Evolutionary conservation across 2,329 filamentous ascomycete genomes (phyloP).

Genomic region (Xylariaceae sp.): DNA sequence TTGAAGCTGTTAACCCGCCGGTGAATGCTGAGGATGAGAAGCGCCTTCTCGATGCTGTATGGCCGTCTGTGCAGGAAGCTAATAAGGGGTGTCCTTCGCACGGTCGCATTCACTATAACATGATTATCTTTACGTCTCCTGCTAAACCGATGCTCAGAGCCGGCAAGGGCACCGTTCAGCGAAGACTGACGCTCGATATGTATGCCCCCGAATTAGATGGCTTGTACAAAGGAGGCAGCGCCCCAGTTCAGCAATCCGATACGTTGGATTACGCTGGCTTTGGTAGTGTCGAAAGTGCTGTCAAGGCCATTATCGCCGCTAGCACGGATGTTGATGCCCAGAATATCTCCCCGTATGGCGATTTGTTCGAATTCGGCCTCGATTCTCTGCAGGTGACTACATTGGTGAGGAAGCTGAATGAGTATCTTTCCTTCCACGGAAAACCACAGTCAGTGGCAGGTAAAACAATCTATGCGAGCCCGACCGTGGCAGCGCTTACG

Average conservation of each 20-base stretch:
- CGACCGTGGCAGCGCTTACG: slow-evolving; percentile 16
- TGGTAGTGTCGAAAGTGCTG: not conserved
- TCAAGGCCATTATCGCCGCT: slow-evolving; percentile 15
- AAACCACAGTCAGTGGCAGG: slow-evolving; percentile 3
- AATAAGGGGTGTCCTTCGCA: slow-evolving; percentile 20
- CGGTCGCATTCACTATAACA: slow-evolving; percentile 18
- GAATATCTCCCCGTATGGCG: slow-evolving; percentile 2
- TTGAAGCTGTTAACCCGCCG: slow-evolving; percentile 21
- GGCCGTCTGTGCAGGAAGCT: slow-evolving; percentile 18
- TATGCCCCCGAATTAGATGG: slow-evolving; percentile 34
- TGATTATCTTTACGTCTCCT: slow-evolving; percentile 32
- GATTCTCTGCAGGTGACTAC: slow-evolving; percentile 23
- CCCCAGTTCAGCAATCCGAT: not conserved
- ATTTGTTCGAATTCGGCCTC: slow-evolving; percentile 24
- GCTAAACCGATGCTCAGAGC: slow-evolving; percentile 34
- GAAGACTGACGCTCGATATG: slow-evolving; percentile 28
- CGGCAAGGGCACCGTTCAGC: slow-evolving; percentile 37
- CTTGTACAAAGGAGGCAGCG: slow-evolving; percentile 27
- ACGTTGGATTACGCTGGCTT: not conserved
- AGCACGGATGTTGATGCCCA: slow-evolving; percentile 15
- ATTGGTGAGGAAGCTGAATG: slow-evolving; percentile 15
- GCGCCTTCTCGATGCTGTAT: slow-evolving; percentile 18
- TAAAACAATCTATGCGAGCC: slow-evolving; percentile 18
- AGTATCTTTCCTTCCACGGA: slow-evolving; percentile 4
- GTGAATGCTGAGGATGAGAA: slow-evolving; percentile 4